phyloP scores from a whole-genome alignment of 2,329 filamentous ascomycete genomes.

The Chlorencoelia australis region DNA sequence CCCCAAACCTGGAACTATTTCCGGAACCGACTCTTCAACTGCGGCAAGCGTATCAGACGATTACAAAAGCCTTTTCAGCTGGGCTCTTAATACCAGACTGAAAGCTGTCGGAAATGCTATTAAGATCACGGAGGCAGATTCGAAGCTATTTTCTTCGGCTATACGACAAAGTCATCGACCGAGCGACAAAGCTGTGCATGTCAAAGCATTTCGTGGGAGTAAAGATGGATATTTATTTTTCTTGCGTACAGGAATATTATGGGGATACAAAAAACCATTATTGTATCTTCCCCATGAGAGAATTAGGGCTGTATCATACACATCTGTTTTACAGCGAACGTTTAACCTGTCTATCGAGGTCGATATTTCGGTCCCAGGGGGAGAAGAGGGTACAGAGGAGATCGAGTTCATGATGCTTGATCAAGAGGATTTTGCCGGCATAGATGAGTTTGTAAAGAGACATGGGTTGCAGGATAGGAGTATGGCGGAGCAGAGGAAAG shows the following conservation, averaged over 20 bases:
- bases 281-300: conserved; percentile 52
- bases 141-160: conserved; percentile 46
- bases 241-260: conserved; percentile 54
- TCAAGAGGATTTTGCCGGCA: conserved; percentile 55
- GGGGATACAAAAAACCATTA: conserved; percentile 61
- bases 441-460: conserved; percentile 52
- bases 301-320: conserved; percentile 55
- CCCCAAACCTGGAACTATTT: conserved; percentile 49
- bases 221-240: conserved; percentile 63
- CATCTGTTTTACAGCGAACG: conserved; percentile 55
- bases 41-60: conserved; percentile 48
- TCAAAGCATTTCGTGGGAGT: conserved; percentile 55
- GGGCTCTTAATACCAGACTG: conserved; percentile 46
- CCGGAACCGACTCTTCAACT: conserved; percentile 37
- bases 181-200: conserved; percentile 53
- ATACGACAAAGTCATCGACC: conserved; percentile 46
- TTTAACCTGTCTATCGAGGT: conserved; percentile 59
- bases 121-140: conserved; percentile 42
- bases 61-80: conserved; percentile 49
- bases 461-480: conserved; percentile 56
- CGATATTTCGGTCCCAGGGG: conserved; percentile 30
- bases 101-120: conserved; percentile 37
- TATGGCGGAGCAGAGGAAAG: conserved; percentile 58
- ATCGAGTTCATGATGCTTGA: conserved; percentile 61
- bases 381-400: conserved; percentile 41